Conservation (phyloP, 352 stramenopile genomes). For the Globisporangium iwayamae region DNA sequence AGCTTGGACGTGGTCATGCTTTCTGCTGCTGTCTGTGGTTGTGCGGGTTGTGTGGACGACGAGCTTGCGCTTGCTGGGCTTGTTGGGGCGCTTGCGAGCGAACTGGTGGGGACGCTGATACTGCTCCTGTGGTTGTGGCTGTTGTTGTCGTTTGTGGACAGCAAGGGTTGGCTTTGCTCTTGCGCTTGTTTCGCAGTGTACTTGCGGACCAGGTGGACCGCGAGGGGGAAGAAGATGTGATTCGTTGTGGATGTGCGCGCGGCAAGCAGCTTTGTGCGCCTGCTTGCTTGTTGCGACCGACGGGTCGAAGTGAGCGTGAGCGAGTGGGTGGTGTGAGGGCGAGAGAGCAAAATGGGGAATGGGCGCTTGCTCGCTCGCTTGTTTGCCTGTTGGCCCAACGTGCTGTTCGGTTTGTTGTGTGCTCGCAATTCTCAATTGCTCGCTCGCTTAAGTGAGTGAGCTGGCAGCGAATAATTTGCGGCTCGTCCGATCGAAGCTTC, state of each 20-base stretch:
- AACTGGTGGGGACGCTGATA: background rate
- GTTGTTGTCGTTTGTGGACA: background rate
- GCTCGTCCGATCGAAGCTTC: constrained; percentile 17
- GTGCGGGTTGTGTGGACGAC: background rate
- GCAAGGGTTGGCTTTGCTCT: background rate
- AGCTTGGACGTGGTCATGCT: constrained; percentile 44
- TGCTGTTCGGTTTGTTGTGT: constrained; percentile 1
- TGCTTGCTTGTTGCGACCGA: background rate
- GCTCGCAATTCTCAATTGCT: background rate
- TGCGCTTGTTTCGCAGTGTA: constrained; percentile 1
- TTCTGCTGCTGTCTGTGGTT: background rate
- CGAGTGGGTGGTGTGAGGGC: background rate
- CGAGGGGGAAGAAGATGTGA: constrained; percentile 16
- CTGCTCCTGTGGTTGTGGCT: constrained; percentile 7
- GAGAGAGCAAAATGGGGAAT: constrained; percentile 1
- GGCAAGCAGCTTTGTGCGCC: constrained; percentile 1
- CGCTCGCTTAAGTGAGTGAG: background rate
- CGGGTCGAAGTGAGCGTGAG: too few relatives aligned
- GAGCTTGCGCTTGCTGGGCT: background rate
- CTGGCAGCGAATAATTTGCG: constrained; percentile 10
- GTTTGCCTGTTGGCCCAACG: background rate
- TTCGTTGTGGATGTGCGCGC: constrained; percentile 5
- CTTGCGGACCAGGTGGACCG: constrained; percentile 18
- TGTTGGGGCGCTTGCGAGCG: background rate
- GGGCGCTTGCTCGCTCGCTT: background rate